Evolutionary conservation across 768 basidiomycete species (phyloP).

Genomic region (Boletus huronensis): DNA sequence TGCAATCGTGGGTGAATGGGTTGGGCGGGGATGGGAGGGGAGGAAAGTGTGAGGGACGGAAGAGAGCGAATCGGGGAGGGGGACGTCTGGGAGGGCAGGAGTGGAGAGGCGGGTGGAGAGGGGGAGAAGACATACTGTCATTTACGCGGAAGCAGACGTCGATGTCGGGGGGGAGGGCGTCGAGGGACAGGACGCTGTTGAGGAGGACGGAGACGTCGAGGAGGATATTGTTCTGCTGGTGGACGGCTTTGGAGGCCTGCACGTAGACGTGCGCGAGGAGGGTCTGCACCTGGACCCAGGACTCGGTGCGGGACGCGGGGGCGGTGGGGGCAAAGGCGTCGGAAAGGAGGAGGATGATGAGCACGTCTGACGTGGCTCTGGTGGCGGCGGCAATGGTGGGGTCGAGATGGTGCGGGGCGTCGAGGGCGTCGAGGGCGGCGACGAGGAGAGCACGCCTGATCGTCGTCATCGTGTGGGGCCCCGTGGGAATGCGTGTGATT

Average conservation of each 20-base stretch:
- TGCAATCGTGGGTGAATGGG: neutral
- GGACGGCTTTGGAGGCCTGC: conserved; percentile 74
- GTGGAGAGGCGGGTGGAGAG: conserved; percentile 1
- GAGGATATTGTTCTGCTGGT: conserved; percentile 61
- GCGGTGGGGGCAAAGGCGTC: conserved; percentile 46
- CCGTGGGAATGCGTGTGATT: conserved; percentile 14
- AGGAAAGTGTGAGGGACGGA: conserved; percentile 32
- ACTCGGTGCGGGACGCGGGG: conserved; percentile 39
- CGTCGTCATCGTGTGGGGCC: neutral
- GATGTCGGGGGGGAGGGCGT: conserved; percentile 37
- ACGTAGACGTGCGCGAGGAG: conserved; percentile 84
- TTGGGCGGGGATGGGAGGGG: conserved; percentile 5
- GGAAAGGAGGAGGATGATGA: conserved; percentile 65
- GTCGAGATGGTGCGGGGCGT: conserved; percentile 53
- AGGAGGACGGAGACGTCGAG: conserved; percentile 79
- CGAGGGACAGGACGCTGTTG: conserved; percentile 46
- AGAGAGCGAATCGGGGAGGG: conserved; percentile 42
- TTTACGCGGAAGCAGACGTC: conserved; percentile 43
- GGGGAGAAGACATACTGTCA: conserved; percentile 38
- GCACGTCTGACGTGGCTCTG: conserved; percentile 42
- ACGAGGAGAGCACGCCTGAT: conserved; percentile 41
- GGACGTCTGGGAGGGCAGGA: conserved; percentile 20
- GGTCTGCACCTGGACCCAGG: conserved; percentile 68
- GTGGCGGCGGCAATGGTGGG: conserved; percentile 49
- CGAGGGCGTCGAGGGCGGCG: conserved; percentile 49